Evolutionary conservation across 192 early-diverging fungal species (phyloP), one percentile per base, ranked within the genome.

Genomic region (Backusella macrospora): DNA sequence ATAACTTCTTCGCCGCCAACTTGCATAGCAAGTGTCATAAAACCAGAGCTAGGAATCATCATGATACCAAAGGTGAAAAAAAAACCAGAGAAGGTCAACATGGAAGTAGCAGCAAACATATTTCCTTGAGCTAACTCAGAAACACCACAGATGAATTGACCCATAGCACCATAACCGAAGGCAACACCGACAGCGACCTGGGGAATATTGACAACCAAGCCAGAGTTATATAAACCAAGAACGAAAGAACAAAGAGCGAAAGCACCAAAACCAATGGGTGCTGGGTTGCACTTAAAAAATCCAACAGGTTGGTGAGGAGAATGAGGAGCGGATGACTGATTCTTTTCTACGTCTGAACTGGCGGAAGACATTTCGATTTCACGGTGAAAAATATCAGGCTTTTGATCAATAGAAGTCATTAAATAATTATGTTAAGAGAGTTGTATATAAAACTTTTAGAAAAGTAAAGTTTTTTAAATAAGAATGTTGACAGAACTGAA

Each of bases 11-110:
- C 29, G 46, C 71, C 76, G 13, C 52, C 52, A 59, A 9, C 0
- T 37, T 42, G 43, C 43, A 47, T 29, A 10, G 65, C 49, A 23
- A 26, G 10, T 38, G 46, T 43, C 21, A 68, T 21, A 13, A 73
- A 72, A 43, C 76, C 76, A n/a, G 65, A 62, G 26, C 21, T 16
- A 37, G 76, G 76, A 29, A 43, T 43, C 52, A 78, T 63, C 71
- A 78, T 73, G 34, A 78, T 70, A 39, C 70, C 66, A 14, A 73
- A 78, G 14, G 76, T 49, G 18, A 78, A 64, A 48, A 63, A 78
- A 45, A 78, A 78, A 29, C 76, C 71, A 44, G 71, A 40, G 43
- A 49, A 72, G 8, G 66, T 67, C n/a, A 48, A n/a, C 52, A 78
- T 73, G 18, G 71, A 16, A 48, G 76, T 78, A 48, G 70, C 76